A percentile compares a stretch with the other conserved stretches of the same genome.
Evolutionary conservation across 1,284 basidiomycete species (phyloP).

Genomic region (Exsudoporus floridanus): DNA sequence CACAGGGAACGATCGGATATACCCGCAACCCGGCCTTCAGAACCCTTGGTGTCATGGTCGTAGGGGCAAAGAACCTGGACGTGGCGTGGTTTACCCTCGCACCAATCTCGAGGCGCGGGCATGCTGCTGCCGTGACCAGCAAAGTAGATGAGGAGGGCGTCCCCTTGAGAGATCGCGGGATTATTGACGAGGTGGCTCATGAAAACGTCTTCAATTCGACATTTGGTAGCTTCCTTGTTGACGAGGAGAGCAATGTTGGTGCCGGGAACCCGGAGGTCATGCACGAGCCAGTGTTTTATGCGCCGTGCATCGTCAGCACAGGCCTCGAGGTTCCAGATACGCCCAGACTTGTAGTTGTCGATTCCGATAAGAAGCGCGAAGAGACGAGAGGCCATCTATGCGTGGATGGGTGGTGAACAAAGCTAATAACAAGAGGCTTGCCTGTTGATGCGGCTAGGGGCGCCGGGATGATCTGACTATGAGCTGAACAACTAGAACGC

Average conservation of each 20-base stretch:
- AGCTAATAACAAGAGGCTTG: slow-evolving; percentile 1
- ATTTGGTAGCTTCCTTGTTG: slow-evolving; percentile 58
- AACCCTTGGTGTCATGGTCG: slow-evolving; percentile 53
- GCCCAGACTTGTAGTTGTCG: slow-evolving; percentile 61
- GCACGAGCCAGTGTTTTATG: slow-evolving; percentile 53
- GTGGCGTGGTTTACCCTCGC: slow-evolving; percentile 40
- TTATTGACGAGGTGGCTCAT: slow-evolving; percentile 61
- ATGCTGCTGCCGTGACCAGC: slow-evolving; percentile 64
- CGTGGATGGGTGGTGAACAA: slow-evolving; percentile 9
- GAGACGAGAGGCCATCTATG: slow-evolving; percentile 46
- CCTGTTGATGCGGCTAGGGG: slow-evolving; percentile 7
- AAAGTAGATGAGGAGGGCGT: slow-evolving; percentile 66
- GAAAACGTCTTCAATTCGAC: slow-evolving; percentile 56
- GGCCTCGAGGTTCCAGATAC: slow-evolving; percentile 62
- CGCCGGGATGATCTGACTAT: slow-evolving; percentile 10
- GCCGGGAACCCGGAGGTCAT: slow-evolving; percentile 56
- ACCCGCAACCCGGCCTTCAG: slow-evolving; percentile 51
- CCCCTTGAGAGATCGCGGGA: slow-evolving; percentile 52
- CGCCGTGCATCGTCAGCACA: slow-evolving; percentile 60
- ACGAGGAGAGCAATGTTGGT: slow-evolving; percentile 55
- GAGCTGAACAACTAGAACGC: not conserved
- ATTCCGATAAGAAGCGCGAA: slow-evolving; percentile 66
- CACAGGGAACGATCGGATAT: slow-evolving; percentile 65
- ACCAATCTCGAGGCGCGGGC: slow-evolving; percentile 57
- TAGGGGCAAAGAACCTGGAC: slow-evolving; percentile 63